phyloP scores from a whole-genome alignment of 257 asterid species.

The Eustoma russellianum region DNA sequence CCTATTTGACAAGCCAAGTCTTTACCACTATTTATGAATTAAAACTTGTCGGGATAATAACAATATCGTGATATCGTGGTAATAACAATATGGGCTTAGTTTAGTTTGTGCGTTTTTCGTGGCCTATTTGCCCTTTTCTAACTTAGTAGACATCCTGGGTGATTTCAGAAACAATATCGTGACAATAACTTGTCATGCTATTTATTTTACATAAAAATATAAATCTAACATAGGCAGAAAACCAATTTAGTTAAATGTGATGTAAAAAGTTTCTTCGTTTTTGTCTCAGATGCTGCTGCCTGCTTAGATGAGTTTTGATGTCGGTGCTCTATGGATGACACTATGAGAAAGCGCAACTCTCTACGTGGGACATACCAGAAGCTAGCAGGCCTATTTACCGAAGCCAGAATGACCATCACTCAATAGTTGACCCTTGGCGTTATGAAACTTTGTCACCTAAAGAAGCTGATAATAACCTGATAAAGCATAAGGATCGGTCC shows the following conservation, averaged over 20 bases:
- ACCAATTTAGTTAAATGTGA: neutral
- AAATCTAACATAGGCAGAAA: neutral
- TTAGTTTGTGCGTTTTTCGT: no score
- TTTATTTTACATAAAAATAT: neutral
- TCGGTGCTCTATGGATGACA: conserved; percentile 48
- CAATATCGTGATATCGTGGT: no score
- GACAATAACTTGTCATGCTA: neutral
- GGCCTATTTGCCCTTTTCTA: no score
- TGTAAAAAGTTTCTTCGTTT: conserved; percentile 7
- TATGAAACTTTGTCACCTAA: conserved; percentile 32
- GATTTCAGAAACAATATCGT: no score
- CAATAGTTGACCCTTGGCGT: conserved; percentile 18
- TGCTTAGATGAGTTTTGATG: conserved; percentile 18
- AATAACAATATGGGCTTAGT: no score
- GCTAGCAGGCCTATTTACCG: conserved; percentile 31
- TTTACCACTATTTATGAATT: no score
- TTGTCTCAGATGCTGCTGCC: conserved; percentile 34
- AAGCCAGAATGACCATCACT: conserved; percentile 32
- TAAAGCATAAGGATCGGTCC: conserved; percentile 35
- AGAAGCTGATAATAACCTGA: conserved; percentile 19
- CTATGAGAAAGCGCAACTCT: conserved; percentile 49
- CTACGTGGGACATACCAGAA: conserved; percentile 49
- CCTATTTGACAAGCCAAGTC: no score
- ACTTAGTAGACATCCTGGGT: no score
- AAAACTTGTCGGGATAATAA: no score